Evolutionary conservation across 768 basidiomycete genomes (phyloP).

Genomic region (Amanita pallidorosea): DNA sequence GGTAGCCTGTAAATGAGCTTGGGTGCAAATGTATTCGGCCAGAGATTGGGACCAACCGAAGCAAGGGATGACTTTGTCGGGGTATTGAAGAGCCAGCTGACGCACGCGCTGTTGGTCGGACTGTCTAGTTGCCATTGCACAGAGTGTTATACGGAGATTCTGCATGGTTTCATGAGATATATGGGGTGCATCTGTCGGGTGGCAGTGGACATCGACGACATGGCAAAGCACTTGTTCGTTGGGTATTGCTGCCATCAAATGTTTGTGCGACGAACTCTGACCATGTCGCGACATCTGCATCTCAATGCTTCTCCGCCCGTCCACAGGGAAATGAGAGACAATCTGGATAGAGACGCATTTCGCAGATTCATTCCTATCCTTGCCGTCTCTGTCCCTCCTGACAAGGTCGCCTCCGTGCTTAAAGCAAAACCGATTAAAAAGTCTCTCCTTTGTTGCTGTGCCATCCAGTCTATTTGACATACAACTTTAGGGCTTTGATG

Average conservation of each 20-base stretch:
- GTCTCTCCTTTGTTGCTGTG: slow-evolving; percentile 21
- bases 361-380: slow-evolving; percentile 55
- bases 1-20: slow-evolving; percentile 49
- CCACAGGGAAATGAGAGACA: slow-evolving; percentile 20
- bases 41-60: slow-evolving; percentile 54
- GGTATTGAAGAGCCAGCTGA: slow-evolving; percentile 46
- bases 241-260: slow-evolving; percentile 12
- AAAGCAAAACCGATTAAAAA: slow-evolving; percentile 47
- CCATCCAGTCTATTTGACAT: not conserved
- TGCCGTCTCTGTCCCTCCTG: slow-evolving; percentile 51
- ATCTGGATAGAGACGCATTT: slow-evolving; percentile 58
- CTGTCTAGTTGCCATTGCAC: slow-evolving; percentile 67
- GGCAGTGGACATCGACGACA: slow-evolving; percentile 84
- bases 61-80: slow-evolving; percentile 70
- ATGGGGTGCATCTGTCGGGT: slow-evolving; percentile 68
- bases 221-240: slow-evolving; percentile 42
- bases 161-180: slow-evolving; percentile 40
- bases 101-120: slow-evolving; percentile 67
- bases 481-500: slow-evolving; percentile 40
- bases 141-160: slow-evolving; percentile 52
- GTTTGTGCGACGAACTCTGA: not conserved
- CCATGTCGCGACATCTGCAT: slow-evolving; percentile 25
- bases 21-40: slow-evolving; percentile 6
- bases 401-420: slow-evolving; percentile 42
- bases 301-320: slow-evolving; percentile 29